phyloP scores from a whole-genome alignment of 2,329 filamentous ascomycete genomes.

The Aotearoamyces nothofagi region DNA sequence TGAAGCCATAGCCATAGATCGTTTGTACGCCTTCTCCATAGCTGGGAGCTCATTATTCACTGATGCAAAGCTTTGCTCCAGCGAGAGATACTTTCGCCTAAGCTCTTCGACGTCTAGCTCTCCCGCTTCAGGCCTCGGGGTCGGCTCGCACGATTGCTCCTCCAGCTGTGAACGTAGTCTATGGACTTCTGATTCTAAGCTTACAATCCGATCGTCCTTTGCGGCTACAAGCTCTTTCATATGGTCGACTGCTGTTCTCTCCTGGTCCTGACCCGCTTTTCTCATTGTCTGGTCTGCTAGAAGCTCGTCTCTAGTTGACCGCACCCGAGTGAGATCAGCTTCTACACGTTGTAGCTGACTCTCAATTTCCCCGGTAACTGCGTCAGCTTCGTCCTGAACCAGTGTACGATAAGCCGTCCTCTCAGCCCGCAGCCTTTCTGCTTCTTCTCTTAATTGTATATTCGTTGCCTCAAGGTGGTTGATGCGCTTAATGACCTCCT shows the following conservation, averaged over 20 bases:
- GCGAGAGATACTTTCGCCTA: slow-evolving; percentile 53
- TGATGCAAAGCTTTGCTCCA: slow-evolving; percentile 68
- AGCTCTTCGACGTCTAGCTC: slow-evolving; percentile 55
- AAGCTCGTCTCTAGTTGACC: slow-evolving; percentile 73
- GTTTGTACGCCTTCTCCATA: slow-evolving; percentile 83
- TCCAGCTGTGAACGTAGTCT: slow-evolving; percentile 45
- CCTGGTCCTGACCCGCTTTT: slow-evolving; percentile 66
- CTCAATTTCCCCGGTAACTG: slow-evolving; percentile 62
- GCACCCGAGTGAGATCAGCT: slow-evolving; percentile 71
- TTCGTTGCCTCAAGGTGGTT: slow-evolving; percentile 88
- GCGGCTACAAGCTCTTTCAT: slow-evolving; percentile 68
- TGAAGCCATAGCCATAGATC: slow-evolving; percentile 67
- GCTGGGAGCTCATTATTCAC: slow-evolving; percentile 79
- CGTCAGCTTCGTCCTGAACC: slow-evolving; percentile 66
- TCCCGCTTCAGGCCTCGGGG: slow-evolving; percentile 32
- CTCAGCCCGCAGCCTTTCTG: slow-evolving; percentile 73
- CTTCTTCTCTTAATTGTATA: slow-evolving; percentile 68
- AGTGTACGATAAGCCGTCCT: slow-evolving; percentile 67
- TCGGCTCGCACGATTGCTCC: slow-evolving; percentile 25
- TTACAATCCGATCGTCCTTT: slow-evolving; percentile 64
- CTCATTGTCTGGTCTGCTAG: slow-evolving; percentile 67
- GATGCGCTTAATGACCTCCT: slow-evolving; percentile 81
- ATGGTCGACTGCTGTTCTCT: slow-evolving; percentile 52
- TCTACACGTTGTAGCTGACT: slow-evolving; percentile 68
- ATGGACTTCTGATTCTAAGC: slow-evolving; percentile 70